Evolutionary conservation across 164 flowering plant species (phyloP).

Genomic region (Magnolia kwangsiensis): DNA sequence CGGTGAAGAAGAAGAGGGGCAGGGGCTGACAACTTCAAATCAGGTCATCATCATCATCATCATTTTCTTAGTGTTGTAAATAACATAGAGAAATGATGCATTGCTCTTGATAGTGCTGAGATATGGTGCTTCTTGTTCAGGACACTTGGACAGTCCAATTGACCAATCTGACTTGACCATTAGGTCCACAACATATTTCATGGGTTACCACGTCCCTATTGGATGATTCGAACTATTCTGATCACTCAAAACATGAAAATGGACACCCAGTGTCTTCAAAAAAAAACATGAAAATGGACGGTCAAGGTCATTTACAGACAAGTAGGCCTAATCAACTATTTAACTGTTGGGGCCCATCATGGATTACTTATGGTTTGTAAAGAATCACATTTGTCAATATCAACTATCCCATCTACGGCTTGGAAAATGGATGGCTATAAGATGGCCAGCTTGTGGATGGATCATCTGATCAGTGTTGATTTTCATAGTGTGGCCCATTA

Average conservation of each 20-base stretch:
- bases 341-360: not conserved
- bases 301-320: not conserved
- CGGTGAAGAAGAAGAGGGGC: slow-evolving; percentile 19
- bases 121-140: not conserved
- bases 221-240: no score
- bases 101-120: not conserved
- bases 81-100: slow-evolving; percentile 6
- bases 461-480: not conserved
- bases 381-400: no score
- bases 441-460: not conserved
- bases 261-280: no score
- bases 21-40: not conserved
- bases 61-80: slow-evolving; percentile 7
- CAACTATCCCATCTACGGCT: no score
- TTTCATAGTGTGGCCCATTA: not conserved
- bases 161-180: not conserved
- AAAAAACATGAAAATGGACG: no score
- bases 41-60: not conserved
- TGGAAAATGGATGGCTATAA: not conserved
- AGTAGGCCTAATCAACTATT: not conserved
- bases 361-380: not conserved
- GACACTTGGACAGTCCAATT: not conserved
- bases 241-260: no score
- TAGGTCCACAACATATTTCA: not conserved
- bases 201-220: not conserved